Evolutionary conservation across 805 yeast genomes (phyloP).

Genomic region (Kodamaea lidongshanica): DNA sequence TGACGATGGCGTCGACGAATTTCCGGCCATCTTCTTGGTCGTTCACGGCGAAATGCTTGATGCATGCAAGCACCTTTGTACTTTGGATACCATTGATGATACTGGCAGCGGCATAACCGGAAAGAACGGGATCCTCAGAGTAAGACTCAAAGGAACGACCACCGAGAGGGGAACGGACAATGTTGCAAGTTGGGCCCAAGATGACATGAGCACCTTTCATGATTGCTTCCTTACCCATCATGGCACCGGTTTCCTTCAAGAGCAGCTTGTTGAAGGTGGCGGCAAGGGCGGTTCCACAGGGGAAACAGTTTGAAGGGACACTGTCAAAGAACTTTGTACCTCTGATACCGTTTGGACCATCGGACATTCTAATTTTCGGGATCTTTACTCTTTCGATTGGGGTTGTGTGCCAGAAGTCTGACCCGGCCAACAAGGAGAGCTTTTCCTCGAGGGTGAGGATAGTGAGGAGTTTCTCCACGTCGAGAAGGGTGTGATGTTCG

Average conservation of each 20-base stretch:
- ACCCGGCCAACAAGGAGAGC: slow-evolving; percentile 32
- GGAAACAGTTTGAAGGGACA: slow-evolving; percentile 52
- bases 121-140: slow-evolving; percentile 53
- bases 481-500: slow-evolving; percentile 12
- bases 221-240: slow-evolving; percentile 51
- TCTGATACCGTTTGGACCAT: slow-evolving; percentile 62
- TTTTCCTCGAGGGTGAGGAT: slow-evolving; percentile 31
- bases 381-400: slow-evolving; percentile 13
- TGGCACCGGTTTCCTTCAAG: slow-evolving; percentile 42
- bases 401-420: slow-evolving; percentile 14
- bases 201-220: slow-evolving; percentile 48
- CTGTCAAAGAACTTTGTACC: slow-evolving; percentile 51
- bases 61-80: slow-evolving; percentile 45
- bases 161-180: slow-evolving; percentile 52
- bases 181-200: slow-evolving; percentile 45
- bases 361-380: slow-evolving; percentile 22
- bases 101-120: slow-evolving; percentile 43
- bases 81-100: slow-evolving; percentile 51
- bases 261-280: slow-evolving; percentile 50
- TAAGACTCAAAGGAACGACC: slow-evolving; percentile 61
- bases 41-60: slow-evolving; percentile 60
- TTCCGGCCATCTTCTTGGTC: slow-evolving; percentile 55
- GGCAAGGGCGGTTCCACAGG: slow-evolving; percentile 57
- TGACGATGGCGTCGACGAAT: slow-evolving; percentile 42
- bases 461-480: slow-evolving; percentile 24